Percentiles rank a stretch among this genome's conserved stretches.
These are phyloP conservation scores for Platanthera guangdongensis DNA, from an alignment of 106 monocot genomes.

Conservation along the genomic window DNA sequence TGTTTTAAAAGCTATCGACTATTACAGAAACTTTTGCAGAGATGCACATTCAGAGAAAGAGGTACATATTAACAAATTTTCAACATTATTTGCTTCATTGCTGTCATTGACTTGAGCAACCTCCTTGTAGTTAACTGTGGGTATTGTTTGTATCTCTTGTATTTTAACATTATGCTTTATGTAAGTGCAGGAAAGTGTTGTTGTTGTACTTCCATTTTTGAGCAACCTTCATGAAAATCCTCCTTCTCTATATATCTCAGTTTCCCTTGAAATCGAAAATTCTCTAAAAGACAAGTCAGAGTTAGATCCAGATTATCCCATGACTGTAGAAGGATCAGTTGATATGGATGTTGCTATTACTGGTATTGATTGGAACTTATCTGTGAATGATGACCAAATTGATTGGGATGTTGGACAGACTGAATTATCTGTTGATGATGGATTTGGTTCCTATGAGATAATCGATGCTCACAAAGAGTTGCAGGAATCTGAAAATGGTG, in stretches of 20 bases:
- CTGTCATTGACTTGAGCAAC: not conserved
- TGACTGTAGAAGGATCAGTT: slow-evolving; percentile 14
- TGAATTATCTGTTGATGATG: slow-evolving; percentile 51
- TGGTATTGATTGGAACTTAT: slow-evolving; percentile 89
- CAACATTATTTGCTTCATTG: not conserved
- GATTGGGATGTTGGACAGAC: slow-evolving; percentile 71
- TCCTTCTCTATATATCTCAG: slow-evolving; percentile 57
- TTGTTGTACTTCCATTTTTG: slow-evolving; percentile 53
- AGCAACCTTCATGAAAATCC: slow-evolving; percentile 60
- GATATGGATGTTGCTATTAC: slow-evolving; percentile 25
- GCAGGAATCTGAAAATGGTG: slow-evolving; percentile 31
- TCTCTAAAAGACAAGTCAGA: slow-evolving; percentile 30
- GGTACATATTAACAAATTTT: slow-evolving; percentile 20
- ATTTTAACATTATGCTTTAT: slow-evolving; percentile 4
- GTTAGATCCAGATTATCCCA: slow-evolving; percentile 6
- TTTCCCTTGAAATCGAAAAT: slow-evolving; percentile 47
- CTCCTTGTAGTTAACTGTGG: not conserved
- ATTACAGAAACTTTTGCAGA: slow-evolving; percentile 81
- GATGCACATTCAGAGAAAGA: slow-evolving; percentile 90
- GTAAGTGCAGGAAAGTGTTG: slow-evolving; percentile 43
- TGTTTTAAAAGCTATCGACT: slow-evolving; percentile 63
- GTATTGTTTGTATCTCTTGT: not conserved
- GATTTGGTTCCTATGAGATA: slow-evolving; percentile 79
- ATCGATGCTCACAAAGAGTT: slow-evolving; percentile 58
- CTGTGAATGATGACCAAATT: slow-evolving; percentile 73